phyloP scores from a whole-genome alignment of 2,329 filamentous ascomycete genomes.

The Pseudomassariella vexata region DNA sequence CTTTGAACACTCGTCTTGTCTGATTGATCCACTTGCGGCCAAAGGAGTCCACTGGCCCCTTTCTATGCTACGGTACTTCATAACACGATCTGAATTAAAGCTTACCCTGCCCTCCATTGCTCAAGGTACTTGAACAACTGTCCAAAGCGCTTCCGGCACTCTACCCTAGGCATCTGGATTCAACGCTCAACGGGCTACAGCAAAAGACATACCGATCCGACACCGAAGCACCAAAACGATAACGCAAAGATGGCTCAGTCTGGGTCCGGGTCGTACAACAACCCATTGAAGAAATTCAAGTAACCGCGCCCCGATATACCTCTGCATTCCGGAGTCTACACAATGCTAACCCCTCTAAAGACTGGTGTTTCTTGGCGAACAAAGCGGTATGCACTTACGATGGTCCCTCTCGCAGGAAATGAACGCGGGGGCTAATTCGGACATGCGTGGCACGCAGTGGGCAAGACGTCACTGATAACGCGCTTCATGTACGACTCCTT shows the following conservation, averaged over 20 bases:
- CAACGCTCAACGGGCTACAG: no score
- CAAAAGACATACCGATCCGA: neutral
- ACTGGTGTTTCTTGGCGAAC: slow-evolving; percentile 95
- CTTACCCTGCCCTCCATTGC: no score
- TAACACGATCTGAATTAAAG: no score
- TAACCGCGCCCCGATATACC: slow-evolving; percentile 35
- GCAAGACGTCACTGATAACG: slow-evolving; percentile 97
- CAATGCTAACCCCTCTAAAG: slow-evolving; percentile 36
- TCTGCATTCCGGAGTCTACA: neutral
- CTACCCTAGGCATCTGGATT: no score
- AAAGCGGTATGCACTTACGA: slow-evolving; percentile 70
- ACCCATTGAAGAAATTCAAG: slow-evolving; percentile 99
- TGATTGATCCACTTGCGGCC: no score
- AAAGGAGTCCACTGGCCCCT: no score
- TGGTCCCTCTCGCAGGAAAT: neutral
- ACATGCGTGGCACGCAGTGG: slow-evolving; percentile 54
- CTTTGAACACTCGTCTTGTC: no score
- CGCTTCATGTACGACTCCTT: slow-evolving; percentile 99
- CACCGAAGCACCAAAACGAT: slow-evolving; percentile 1
- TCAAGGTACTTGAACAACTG: no score
- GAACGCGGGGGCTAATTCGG: neutral
- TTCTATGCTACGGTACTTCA: no score
- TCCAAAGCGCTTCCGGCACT: no score
- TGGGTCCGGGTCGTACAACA: slow-evolving; percentile 77
- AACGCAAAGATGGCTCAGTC: slow-evolving; percentile 69